A percentile compares a stretch with the other conserved stretches of the same genome.
These are phyloP conservation scores for Styphnolobium japonicum DNA, from an alignment of 306 rosid genomes.

Conservation along the genomic window DNA sequence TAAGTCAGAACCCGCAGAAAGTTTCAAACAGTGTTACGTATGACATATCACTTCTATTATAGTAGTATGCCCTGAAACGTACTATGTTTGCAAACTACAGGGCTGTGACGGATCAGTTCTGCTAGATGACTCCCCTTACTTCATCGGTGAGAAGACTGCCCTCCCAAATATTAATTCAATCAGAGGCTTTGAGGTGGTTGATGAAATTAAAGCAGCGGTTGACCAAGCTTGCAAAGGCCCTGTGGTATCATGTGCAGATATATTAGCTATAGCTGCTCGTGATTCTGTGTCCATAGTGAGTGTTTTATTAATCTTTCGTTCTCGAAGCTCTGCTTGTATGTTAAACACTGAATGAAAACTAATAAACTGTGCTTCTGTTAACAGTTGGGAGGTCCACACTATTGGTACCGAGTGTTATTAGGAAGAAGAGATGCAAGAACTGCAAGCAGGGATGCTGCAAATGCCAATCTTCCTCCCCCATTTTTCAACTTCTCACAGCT, in stretches of 20 bases:
- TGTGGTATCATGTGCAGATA: conserved; percentile 48
- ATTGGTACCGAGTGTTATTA: conserved; percentile 38
- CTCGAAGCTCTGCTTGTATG: too few species aligned
- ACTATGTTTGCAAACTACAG: not conserved
- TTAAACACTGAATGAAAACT: not conserved
- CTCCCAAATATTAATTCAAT: conserved; percentile 32
- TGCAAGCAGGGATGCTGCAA: conserved; percentile 44
- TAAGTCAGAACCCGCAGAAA: not conserved
- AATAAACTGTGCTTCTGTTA: not conserved
- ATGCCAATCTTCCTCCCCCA: conserved; percentile 35
- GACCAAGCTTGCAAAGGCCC: conserved; percentile 24
- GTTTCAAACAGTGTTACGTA: not conserved
- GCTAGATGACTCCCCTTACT: conserved; percentile 28
- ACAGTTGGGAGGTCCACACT: conserved; percentile 41
- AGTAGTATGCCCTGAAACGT: not conserved
- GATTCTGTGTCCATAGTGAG: conserved; percentile 46
- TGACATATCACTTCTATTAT: not conserved
- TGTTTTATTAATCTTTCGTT: not conserved
- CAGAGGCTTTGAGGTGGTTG: conserved; percentile 39
- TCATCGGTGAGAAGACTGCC: conserved; percentile 40
- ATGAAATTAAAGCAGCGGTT: conserved; percentile 35
- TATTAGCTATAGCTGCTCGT: conserved; percentile 46
- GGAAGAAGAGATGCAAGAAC: conserved; percentile 50
- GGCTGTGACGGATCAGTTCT: conserved; percentile 49
- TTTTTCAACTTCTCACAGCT: conserved; percentile 29